These are phyloP conservation scores for Xenoacremonium recifei DNA, from an alignment of 2,329 filamentous ascomycete genomes.

Conservation along the genomic window DNA sequence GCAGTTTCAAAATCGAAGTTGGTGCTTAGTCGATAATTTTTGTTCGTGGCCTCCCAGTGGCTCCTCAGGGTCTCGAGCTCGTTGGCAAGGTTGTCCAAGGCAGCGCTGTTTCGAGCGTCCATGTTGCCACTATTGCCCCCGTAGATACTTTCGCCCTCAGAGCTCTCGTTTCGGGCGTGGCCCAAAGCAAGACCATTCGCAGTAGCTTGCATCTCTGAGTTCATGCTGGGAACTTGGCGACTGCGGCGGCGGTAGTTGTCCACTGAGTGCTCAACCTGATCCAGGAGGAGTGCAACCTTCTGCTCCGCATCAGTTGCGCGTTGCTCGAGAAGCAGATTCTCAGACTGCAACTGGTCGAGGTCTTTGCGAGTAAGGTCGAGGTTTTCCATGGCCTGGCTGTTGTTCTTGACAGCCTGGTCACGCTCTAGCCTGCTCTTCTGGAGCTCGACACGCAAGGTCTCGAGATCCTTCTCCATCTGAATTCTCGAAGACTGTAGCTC, in stretches of 20 bases:
- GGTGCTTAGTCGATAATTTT: conserved; percentile 88
- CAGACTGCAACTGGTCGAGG: conserved; percentile 76
- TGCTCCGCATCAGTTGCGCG: conserved; percentile 88
- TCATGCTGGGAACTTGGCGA: conserved; percentile 54
- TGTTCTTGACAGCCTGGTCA: conserved; percentile 59
- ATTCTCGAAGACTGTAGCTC: conserved; percentile 65
- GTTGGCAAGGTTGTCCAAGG: conserved; percentile 85
- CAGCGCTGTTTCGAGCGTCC: conserved; percentile 58
- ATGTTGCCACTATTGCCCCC: conserved; percentile 48
- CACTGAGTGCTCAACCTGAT: conserved; percentile 91
- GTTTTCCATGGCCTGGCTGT: conserved; percentile 54
- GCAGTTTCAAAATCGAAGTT: conserved; percentile 78
- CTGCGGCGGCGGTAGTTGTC: conserved; percentile 88
- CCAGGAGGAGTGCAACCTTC: conserved; percentile 87
- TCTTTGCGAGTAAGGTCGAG: conserved; percentile 63
- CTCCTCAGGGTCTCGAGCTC: conserved; percentile 87
- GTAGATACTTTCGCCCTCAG: conserved; percentile 62
- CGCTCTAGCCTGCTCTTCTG: conserved; percentile 64
- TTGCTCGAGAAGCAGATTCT: conserved; percentile 78
- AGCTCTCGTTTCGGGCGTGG: conserved; percentile 54
- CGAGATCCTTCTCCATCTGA: conserved; percentile 70
- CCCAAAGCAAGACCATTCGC: conserved; percentile 38
- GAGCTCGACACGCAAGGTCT: conserved; percentile 68
- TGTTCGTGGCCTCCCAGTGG: conserved; percentile 95
- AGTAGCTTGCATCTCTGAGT: conserved; percentile 39